These are phyloP conservation scores for Porodaedalea pini DNA, from an alignment of 1,284 basidiomycete genomes.

Conservation along the genomic window DNA sequence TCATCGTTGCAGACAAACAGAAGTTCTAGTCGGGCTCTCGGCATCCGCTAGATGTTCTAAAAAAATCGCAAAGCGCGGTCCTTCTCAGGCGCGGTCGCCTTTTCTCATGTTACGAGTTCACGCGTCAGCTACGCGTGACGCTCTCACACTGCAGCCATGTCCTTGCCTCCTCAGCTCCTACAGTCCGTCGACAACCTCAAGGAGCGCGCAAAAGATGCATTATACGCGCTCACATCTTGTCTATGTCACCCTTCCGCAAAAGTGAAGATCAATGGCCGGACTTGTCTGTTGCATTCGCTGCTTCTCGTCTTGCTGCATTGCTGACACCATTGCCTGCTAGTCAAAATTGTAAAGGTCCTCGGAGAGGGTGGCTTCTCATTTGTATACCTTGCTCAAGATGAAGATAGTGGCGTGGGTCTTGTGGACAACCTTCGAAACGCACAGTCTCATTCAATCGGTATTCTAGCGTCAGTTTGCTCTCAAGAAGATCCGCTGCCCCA, in stretches of 20 bases:
- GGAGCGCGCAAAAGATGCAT: slow-evolving; percentile 74
- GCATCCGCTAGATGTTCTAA: no score
- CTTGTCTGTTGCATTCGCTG: slow-evolving; percentile 45
- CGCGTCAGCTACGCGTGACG: neutral
- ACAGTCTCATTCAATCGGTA: neutral
- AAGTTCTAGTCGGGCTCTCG: no score
- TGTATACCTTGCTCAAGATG: slow-evolving; percentile 89
- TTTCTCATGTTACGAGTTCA: no score
- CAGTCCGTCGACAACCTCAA: slow-evolving; percentile 59
- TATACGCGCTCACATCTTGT: slow-evolving; percentile 76
- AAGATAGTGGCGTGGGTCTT: slow-evolving; percentile 65
- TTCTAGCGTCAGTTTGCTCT: slow-evolving; percentile 81
- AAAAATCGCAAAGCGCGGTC: no score
- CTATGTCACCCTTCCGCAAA: slow-evolving; percentile 77
- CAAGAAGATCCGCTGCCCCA: slow-evolving; percentile 90
- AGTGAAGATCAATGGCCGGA: slow-evolving; percentile 91
- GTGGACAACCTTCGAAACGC: neutral
- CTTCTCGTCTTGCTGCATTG: slow-evolving; percentile 1
- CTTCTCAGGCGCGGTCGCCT: no score
- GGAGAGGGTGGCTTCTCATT: slow-evolving; percentile 96
- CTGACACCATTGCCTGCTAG: slow-evolving; percentile 34
- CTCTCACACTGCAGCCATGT: slow-evolving; percentile 1
- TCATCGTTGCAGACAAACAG: no score
- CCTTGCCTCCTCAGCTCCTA: slow-evolving; percentile 23
- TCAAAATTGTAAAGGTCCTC: slow-evolving; percentile 85